phyloP scores from a whole-genome alignment of 306 rosid species.

The Pyrus betulifolia region DNA sequence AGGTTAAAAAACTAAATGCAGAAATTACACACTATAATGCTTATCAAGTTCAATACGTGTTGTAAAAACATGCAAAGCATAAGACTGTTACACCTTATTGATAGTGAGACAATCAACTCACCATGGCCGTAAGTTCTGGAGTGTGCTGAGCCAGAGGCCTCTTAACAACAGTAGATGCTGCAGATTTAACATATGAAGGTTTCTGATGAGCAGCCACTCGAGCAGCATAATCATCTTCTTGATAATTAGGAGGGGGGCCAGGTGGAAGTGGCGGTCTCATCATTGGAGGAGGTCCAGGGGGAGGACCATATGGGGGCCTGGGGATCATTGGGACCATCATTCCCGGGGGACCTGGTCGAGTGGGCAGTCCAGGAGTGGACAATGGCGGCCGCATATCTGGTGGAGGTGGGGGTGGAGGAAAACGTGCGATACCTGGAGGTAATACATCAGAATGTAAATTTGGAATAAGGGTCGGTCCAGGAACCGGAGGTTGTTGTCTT shows the following conservation, averaged over 20 bases:
- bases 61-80: neutral
- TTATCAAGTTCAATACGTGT: neutral
- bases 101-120: constrained; percentile 29
- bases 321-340: constrained; percentile 75
- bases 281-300: constrained; percentile 96
- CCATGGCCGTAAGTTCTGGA: constrained; percentile 98
- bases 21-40: neutral
- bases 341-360: constrained; percentile 72
- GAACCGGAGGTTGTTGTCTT: constrained; percentile 56
- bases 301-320: constrained; percentile 94
- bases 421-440: constrained; percentile 85
- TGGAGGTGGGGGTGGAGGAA: constrained; percentile 84
- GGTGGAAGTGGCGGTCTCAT: constrained; percentile 99
- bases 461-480: constrained; percentile 56
- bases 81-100: neutral
- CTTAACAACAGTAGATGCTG: constrained; percentile 96
- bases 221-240: constrained; percentile 50
- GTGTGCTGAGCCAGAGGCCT: constrained; percentile 99
- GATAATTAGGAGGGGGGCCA: constrained; percentile 92
- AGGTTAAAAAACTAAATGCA: neutral
- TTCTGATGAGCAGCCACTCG: constrained; percentile 51
- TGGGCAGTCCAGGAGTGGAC: constrained; percentile 57
- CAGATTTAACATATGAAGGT: constrained; percentile 93
- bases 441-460: constrained; percentile 64
- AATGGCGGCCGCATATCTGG: constrained; percentile 79